Evolutionary conservation across 225 moss, liverwort and hornwort species (phyloP), one percentile per base, ranked within the genome.

Genomic region (Pseudisothecium myosuroides): DNA sequence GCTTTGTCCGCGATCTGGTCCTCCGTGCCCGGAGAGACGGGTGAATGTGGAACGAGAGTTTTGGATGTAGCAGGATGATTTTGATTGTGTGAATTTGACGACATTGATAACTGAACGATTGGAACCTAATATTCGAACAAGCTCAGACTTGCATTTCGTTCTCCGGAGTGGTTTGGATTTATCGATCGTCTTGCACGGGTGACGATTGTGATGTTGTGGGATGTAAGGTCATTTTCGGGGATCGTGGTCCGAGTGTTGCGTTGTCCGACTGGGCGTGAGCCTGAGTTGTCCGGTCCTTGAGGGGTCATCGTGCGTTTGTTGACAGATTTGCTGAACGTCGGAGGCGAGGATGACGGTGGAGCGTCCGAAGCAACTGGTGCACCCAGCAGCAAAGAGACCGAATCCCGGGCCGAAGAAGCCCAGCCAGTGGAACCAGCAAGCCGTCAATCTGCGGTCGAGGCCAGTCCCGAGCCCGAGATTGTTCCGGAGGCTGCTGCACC

Each of bases 241-340:
- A 41, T 56, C 37, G 28, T 66, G 28, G 66, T 87, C 10, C 50
- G 29, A 37, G 47, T 36, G 45, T 43, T n/a, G 76, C 15, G 16
- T 50, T 65, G 45, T 45, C 7, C 27, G 54, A 52, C 61, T 81
- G 60, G 82, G 49, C 45, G n/a, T 55, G 61, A 52, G 85, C 73
- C 23, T 56, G 81, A 55, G 58, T 69, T 74, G 45, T 80, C 8
- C 80, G 75, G 81, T 89, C 55, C 66, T 90, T 90, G 92, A 92
- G 87, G 76, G 56, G 81, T 90, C 81, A 19, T 47, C 47, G 76
- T 76, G 75, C 81, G 76, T 81, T 55, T 90, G 37, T 80, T 80
- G 88, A 61, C 90, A 92, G 92, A 90, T 9, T 60, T 88, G 26
- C 47, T 88, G 83, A 80, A 54, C 86, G 16, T 68, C 12, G 88